Conservation (phyloP, 2,329 filamentous ascomycete genomes). For the Didymella arachidicola region DNA sequence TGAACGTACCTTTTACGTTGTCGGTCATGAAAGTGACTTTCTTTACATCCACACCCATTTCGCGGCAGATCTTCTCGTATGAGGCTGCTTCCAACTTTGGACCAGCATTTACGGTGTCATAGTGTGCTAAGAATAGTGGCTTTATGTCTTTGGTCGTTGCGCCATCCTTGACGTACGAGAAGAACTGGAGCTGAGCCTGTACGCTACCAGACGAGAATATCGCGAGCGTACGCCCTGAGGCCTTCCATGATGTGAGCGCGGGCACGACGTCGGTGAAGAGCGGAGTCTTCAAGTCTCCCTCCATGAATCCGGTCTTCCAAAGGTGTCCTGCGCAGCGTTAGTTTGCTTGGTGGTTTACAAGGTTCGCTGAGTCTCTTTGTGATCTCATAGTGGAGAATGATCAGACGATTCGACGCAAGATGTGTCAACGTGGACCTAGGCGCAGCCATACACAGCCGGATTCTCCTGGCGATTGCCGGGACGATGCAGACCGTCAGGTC, state of each 20-base stretch:
- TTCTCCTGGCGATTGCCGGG: neutral
- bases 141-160: slow-evolving; percentile 53
- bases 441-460: slow-evolving; percentile 9
- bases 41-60: slow-evolving; percentile 40
- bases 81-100: slow-evolving; percentile 72
- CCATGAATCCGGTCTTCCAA: slow-evolving; percentile 77
- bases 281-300: slow-evolving; percentile 73
- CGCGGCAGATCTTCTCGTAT: slow-evolving; percentile 70
- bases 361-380: slow-evolving; percentile 7
- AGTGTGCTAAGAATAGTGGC: slow-evolving; percentile 54
- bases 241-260: slow-evolving; percentile 67
- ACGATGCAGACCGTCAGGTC: slow-evolving; percentile 5
- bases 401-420: slow-evolving; percentile 18
- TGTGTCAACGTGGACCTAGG: slow-evolving; percentile 2
- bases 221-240: slow-evolving; percentile 64
- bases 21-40: slow-evolving; percentile 83
- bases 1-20: slow-evolving; percentile 66
- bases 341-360: slow-evolving; percentile 24
- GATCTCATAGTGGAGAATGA: slow-evolving; percentile 25
- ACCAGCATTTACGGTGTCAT: slow-evolving; percentile 83
- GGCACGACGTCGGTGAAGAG: slow-evolving; percentile 78
- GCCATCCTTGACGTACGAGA: slow-evolving; percentile 63
- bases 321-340: slow-evolving; percentile 64
- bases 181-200: slow-evolving; percentile 80
- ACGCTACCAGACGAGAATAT: slow-evolving; percentile 87